Evolutionary conservation across 257 asterid species (phyloP).

Genomic region (Parsonsia alboflavescens): DNA sequence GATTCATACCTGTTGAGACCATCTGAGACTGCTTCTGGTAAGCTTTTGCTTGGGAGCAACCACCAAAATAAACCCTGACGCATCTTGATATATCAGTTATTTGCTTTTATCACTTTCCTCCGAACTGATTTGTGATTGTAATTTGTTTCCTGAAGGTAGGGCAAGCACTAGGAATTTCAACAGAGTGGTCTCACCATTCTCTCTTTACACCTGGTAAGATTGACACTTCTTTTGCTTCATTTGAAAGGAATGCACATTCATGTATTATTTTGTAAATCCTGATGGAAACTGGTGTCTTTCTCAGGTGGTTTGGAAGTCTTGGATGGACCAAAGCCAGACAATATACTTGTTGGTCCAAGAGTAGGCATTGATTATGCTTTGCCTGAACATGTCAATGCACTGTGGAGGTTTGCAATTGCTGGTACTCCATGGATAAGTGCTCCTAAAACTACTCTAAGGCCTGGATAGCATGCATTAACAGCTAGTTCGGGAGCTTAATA

Average conservation of each 20-base stretch:
- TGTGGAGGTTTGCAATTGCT: constrained; percentile 87
- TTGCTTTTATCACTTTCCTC: background rate
- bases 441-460: constrained; percentile 67
- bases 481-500: too few species aligned
- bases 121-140: background rate
- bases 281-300: background rate
- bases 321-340: constrained; percentile 76
- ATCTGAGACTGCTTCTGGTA: background rate
- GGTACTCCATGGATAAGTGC: constrained; percentile 88
- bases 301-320: constrained; percentile 87
- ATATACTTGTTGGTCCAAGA: constrained; percentile 77
- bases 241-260: background rate
- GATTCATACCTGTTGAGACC: background rate
- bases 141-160: constrained; percentile 57
- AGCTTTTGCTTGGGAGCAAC: background rate
- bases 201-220: constrained; percentile 65
- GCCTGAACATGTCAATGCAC: constrained; percentile 67
- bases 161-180: constrained; percentile 82
- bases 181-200: constrained; percentile 87
- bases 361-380: constrained; percentile 83
- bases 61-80: background rate
- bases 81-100: background rate
- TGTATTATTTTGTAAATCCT: background rate
- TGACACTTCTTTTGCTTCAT: background rate
- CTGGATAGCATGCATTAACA: constrained; percentile 17